Percentiles rank a stretch among this genome's conserved stretches.
Evolutionary conservation across 768 basidiomycete species (phyloP).

Genomic region (Pisolithus sp.): DNA sequence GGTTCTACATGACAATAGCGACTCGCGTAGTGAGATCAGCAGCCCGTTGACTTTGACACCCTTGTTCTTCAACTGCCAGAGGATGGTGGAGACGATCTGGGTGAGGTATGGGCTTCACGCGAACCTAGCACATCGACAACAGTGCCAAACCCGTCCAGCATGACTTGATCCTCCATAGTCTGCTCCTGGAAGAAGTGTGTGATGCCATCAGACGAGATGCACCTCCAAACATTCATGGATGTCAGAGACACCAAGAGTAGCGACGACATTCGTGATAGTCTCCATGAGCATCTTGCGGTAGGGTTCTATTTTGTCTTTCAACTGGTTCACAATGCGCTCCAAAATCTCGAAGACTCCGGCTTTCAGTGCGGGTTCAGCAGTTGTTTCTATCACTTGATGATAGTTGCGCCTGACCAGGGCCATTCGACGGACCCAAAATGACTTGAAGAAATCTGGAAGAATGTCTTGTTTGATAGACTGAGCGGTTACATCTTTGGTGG

Average conservation of each 20-base stretch:
- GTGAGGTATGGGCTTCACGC: slow-evolving; percentile 98
- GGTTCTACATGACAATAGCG: slow-evolving; percentile 97
- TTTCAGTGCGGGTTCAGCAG: slow-evolving; percentile 96
- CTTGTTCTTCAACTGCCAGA: slow-evolving; percentile 99
- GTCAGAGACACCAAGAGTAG: slow-evolving; percentile 91
- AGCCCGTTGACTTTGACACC: slow-evolving; percentile 97
- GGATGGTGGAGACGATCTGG: slow-evolving; percentile 96
- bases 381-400: slow-evolving; percentile 96
- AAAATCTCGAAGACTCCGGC: slow-evolving; percentile 96
- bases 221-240: slow-evolving; percentile 95
- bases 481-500: slow-evolving; percentile 95
- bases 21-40: slow-evolving; percentile 96
- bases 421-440: slow-evolving; percentile 99
- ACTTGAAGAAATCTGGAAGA: slow-evolving; percentile 97
- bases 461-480: slow-evolving; percentile 97
- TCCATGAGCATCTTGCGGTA: slow-evolving; percentile 99
- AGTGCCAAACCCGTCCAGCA: slow-evolving; percentile 97
- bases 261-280: slow-evolving; percentile 95
- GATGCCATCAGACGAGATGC: slow-evolving; percentile 92
- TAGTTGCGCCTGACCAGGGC: slow-evolving; percentile 95
- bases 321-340: slow-evolving; percentile 62
- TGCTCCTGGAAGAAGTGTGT: slow-evolving; percentile 99
- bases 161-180: slow-evolving; percentile 97
- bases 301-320: slow-evolving; percentile 61
- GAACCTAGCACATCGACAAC: slow-evolving; percentile 96